phyloP scores from a whole-genome alignment of 139 green algal species.

The Mesotaenium endlicherianum region DNA sequence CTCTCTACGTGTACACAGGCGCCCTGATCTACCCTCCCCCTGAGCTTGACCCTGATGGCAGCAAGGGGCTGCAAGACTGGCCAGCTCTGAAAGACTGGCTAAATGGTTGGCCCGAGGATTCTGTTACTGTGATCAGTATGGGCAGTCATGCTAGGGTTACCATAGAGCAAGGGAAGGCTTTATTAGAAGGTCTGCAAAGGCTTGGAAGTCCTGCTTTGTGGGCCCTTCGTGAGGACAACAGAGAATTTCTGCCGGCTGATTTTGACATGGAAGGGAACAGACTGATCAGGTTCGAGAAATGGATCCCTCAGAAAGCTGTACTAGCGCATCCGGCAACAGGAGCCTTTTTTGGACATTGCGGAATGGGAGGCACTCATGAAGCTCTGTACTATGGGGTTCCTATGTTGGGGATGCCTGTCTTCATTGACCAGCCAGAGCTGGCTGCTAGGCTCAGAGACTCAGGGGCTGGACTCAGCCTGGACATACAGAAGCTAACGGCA shows the following conservation, averaged over 20 bases:
- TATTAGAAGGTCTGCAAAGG: background rate
- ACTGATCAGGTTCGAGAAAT: background rate
- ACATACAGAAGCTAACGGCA: background rate
- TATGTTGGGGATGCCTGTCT: background rate
- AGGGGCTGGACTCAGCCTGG: background rate
- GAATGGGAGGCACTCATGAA: conserved; percentile 16
- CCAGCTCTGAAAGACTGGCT: too few relatives aligned
- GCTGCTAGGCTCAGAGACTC: background rate
- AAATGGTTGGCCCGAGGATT: background rate
- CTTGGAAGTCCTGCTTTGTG: background rate
- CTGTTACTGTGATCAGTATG: background rate
- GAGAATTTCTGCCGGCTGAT: background rate
- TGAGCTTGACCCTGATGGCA: too few relatives aligned
- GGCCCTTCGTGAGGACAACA: conserved; percentile 6
- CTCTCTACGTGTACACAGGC: background rate
- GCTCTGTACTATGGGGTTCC: background rate
- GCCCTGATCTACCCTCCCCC: conserved; percentile 3
- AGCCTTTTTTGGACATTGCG: conserved; percentile 2
- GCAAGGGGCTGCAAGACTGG: too few relatives aligned
- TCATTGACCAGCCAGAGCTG: background rate
- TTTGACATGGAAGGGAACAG: background rate
- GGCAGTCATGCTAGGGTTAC: background rate
- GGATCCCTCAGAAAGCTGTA: background rate
- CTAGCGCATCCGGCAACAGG: background rate
- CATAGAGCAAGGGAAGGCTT: background rate